Conservation (phyloP, 371 early-diverging fungal species). For the Lichtheimia hyalospora region DNA sequence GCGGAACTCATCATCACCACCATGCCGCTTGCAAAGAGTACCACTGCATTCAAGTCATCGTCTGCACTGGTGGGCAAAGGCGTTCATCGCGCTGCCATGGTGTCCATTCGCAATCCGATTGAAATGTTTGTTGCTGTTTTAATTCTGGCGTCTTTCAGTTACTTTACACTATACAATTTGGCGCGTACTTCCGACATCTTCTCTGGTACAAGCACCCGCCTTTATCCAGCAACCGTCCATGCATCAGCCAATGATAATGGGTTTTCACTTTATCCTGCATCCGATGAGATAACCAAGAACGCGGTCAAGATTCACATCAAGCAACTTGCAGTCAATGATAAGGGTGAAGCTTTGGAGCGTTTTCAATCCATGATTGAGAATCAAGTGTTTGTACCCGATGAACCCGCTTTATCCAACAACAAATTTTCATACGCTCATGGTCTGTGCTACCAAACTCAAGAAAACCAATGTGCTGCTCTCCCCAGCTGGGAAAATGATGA, state of each 20-base stretch:
- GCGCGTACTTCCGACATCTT: conserved; percentile 74
- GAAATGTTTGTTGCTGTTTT: conserved; percentile 78
- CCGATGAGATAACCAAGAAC: conserved; percentile 25
- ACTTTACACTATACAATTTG: conserved; percentile 77
- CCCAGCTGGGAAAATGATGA: conserved; percentile 44
- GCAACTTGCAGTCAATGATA: conserved; percentile 50
- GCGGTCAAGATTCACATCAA: conserved; percentile 54
- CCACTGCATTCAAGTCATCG: conserved; percentile 8
- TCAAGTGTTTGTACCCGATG: conserved; percentile 41
- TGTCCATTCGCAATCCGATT: conserved; percentile 68
- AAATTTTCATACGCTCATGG: conserved; percentile 36
- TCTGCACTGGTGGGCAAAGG: conserved; percentile 23
- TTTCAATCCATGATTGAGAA: conserved; percentile 56
- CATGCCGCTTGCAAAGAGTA: conserved; percentile 2
- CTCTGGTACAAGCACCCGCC: conserved; percentile 49
- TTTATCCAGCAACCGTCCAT: conserved; percentile 57
- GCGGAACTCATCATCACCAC: not conserved
- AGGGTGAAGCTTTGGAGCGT: conserved; percentile 35
- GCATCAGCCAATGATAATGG: conserved; percentile 31
- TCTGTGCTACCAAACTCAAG: conserved; percentile 40
- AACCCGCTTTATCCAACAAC: conserved; percentile 6
- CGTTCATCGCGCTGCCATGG: conserved; percentile 20
- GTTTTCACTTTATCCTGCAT: conserved; percentile 6
- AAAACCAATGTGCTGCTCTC: conserved; percentile 31
- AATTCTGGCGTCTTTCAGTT: conserved; percentile 73